Percentiles rank a stretch among this genome's conserved stretches.
These are phyloP conservation scores for Eremothecium sinecaudum DNA, from an alignment of 1,139 yeast species.

Conservation along the genomic window DNA sequence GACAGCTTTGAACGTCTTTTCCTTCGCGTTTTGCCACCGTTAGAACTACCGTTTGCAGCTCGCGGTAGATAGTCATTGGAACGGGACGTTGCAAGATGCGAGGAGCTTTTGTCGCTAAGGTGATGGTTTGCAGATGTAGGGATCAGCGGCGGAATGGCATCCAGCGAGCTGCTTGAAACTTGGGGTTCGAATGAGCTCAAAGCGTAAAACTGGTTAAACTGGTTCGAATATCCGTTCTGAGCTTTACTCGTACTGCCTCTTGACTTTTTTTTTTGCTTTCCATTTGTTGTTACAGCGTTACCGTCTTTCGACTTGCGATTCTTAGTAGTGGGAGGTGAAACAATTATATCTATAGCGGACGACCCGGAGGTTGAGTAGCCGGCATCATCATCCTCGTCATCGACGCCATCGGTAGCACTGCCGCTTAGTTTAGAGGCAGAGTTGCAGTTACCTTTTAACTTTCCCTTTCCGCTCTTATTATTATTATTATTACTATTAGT, in stretches of 20 bases:
- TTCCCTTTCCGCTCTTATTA: too few species aligned
- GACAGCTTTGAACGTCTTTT: constrained; percentile 6
- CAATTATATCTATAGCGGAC: constrained; percentile 21
- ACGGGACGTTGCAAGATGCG: background rate
- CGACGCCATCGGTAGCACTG: too few species aligned
- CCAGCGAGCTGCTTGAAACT: constrained; percentile 12
- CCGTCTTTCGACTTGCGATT: background rate
- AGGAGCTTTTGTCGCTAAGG: constrained; percentile 3
- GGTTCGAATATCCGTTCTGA: constrained; percentile 1
- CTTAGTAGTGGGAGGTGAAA: constrained; percentile 8
- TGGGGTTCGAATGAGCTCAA: constrained; percentile 4
- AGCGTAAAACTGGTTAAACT: constrained; percentile 1
- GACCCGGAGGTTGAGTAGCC: constrained; percentile 13
- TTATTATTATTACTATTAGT: too few species aligned
- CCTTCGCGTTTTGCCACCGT: constrained; percentile 6
- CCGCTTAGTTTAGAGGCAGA: too few species aligned
- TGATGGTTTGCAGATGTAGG: constrained; percentile 12
- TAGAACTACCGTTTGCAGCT: constrained; percentile 3
- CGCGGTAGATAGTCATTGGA: constrained; percentile 1
- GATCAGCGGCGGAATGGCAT: constrained; percentile 16
- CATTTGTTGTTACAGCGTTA: background rate
- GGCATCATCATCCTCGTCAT: constrained; percentile 2
- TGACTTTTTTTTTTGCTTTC: constrained; percentile 4
- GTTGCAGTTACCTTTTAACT: too few species aligned
- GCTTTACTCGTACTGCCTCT: background rate